Evolutionary conservation across 2,329 filamentous ascomycete genomes (phyloP), one percentile per base, ranked within the genome.

Genomic region (Hortaea werneckii): DNA sequence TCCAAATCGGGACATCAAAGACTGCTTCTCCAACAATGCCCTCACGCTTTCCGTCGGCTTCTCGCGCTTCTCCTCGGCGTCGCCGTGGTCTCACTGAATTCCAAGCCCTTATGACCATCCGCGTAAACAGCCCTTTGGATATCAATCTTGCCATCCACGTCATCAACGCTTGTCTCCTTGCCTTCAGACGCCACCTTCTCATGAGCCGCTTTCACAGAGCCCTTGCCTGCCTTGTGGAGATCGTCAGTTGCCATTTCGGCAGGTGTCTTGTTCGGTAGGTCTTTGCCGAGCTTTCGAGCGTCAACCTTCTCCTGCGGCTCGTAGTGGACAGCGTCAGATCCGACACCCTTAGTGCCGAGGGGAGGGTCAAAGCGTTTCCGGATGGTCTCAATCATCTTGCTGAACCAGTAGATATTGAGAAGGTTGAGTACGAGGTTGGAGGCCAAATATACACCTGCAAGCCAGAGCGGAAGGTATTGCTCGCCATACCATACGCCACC

Each of bases 371-470:
- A 92, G 27, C 86, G 75, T 70, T 85, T 88, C 49, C 80, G 74
- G 9, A 92, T 79, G 6, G 86, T 85, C 49, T 79, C 74, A 51
- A 94, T 80, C 87, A 94, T 94, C 75, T 87, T 87, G 59, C 79
- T 73, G 62, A 90, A 92, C 87, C 87, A 94, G 67, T 82, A 85
- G 58, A 85, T 80, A 67, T 94, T 94, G 43, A 94, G 69, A 9
- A 76, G 73, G 59, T 88, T 90, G 27, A 94, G 74, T 0, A 77
- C 76, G 12, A 86, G 44, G 63, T 92, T 92, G 59, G 78, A 80
- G 7, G 72, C 73, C 5, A 88, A 65, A 59, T 92, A 92, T 28
- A 78, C 68, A 10, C 65, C 67, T 1, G 78, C 80, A 20, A 92
- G 71, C 85, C 85, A 90, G 1, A 78, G 29, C 0, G 85, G 86